A percentile compares a stretch with the other conserved stretches of the same genome.
phyloP scores from a whole-genome alignment of 495 filamentous ascomycete genomes.

The Penicillium mononematosum region DNA sequence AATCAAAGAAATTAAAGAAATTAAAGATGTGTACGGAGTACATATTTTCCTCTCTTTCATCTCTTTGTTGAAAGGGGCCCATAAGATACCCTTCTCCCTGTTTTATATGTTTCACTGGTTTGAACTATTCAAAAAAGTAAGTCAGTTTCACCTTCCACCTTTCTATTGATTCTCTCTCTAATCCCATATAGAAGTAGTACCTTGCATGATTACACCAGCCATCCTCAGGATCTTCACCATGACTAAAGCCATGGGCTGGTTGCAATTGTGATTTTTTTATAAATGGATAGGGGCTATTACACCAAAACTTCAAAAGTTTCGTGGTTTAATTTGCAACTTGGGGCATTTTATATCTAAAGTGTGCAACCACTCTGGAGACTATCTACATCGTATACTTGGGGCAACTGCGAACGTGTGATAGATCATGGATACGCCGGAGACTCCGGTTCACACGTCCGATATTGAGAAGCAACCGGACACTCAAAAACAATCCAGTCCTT shows the following conservation, averaged over 20 bases:
- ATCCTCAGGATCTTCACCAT: not conserved
- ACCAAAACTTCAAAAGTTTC: not conserved
- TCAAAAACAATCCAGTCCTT: slow-evolving; percentile 14
- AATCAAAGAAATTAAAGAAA: not conserved
- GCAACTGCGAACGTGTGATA: not conserved
- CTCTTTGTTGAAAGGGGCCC: not conserved
- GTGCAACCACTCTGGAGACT: not conserved
- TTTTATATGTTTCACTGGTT: not conserved
- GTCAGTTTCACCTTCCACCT: not conserved
- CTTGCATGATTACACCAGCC: not conserved
- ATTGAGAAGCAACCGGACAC: not conserved
- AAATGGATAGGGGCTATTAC: not conserved
- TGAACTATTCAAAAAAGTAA: not conserved
- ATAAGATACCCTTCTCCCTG: not conserved
- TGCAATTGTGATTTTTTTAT: not conserved
- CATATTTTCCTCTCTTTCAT: too few species aligned
- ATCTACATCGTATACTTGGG: not conserved
- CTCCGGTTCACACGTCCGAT: not conserved
- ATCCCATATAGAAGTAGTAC: not conserved
- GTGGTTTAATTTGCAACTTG: not conserved
- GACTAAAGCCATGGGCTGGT: not conserved
- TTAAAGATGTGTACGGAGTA: too few species aligned
- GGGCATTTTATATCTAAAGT: not conserved
- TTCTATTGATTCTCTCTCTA: not conserved
- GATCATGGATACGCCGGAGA: slow-evolving; percentile 3